phyloP scores from a whole-genome alignment of 257 asterid species.

The Ilex asprella region DNA sequence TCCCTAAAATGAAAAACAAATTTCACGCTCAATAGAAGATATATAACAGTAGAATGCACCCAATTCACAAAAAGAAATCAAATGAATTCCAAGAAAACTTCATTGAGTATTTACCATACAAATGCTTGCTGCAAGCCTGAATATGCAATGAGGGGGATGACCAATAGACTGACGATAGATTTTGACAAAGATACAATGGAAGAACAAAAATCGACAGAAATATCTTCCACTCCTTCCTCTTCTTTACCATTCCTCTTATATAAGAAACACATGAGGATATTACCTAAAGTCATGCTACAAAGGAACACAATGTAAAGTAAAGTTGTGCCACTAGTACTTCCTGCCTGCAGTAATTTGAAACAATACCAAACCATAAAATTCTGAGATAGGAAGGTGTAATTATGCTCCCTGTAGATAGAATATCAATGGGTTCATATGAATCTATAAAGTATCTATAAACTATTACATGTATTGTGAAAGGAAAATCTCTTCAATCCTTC shows the following conservation, averaged over 20 bases:
- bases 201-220: conserved; percentile 37
- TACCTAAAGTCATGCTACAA: conserved; percentile 66
- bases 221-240: conserved; percentile 35
- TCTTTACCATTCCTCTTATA: conserved; percentile 61
- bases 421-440: too few species aligned
- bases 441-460: too few species aligned
- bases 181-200: conserved; percentile 53
- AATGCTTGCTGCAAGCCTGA: conserved; percentile 96
- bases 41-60: too few species aligned
- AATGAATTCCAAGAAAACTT: too few species aligned
- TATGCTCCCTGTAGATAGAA: too few species aligned
- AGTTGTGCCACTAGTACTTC: conserved; percentile 75
- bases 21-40: background rate
- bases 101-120: conserved; percentile 56
- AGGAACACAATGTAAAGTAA: conserved; percentile 69
- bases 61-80: too few species aligned
- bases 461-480: too few species aligned
- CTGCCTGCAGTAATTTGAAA: conserved; percentile 52
- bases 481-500: too few species aligned
- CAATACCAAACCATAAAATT: conserved; percentile 5
- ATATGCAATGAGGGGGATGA: conserved; percentile 84
- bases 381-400: too few species aligned
- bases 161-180: conserved; percentile 45
- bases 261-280: conserved; percentile 79
- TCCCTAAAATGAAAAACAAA: conserved; percentile 50